These are phyloP conservation scores for Crucibulum laeve DNA, from an alignment of 768 basidiomycete species.

Conservation along the genomic window DNA sequence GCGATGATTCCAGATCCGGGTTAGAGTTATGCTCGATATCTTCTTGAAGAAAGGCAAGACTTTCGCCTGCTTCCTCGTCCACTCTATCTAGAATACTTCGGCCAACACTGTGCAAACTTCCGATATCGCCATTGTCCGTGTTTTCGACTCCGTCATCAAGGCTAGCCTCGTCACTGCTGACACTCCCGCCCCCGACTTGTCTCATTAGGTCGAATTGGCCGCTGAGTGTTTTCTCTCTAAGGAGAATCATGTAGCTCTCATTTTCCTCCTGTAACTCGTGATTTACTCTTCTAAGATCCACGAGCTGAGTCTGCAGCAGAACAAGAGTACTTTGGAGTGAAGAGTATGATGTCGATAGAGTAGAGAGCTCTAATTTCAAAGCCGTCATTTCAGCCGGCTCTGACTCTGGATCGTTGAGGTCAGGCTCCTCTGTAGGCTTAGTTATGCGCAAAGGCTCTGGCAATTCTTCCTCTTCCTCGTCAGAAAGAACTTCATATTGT, in stretches of 20 bases:
- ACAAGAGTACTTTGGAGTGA: conserved; percentile 82
- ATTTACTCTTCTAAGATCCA: conserved; percentile 87
- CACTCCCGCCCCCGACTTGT: conserved; percentile 51
- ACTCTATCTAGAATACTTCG: conserved; percentile 61
- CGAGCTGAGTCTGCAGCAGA: conserved; percentile 79
- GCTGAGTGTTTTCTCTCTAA: conserved; percentile 86
- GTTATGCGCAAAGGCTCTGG: conserved; percentile 6
- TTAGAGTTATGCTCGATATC: conserved; percentile 29
- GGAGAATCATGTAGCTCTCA: conserved; percentile 91
- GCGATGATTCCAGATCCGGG: conserved; percentile 26
- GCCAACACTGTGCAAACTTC: conserved; percentile 52
- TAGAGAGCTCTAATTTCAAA: conserved; percentile 78
- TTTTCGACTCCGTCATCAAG: conserved; percentile 37
- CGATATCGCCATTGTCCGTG: conserved; percentile 41
- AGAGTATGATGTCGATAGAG: conserved; percentile 78
- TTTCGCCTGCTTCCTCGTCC: conserved; percentile 51
- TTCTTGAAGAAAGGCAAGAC: conserved; percentile 31
- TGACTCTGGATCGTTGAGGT: conserved; percentile 59
- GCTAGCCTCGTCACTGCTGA: conserved; percentile 31
- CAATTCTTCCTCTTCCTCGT: conserved; percentile 32
- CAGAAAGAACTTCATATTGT: conserved; percentile 30
- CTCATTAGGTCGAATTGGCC: conserved; percentile 80
- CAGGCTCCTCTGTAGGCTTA: conserved; percentile 17
- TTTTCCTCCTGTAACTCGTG: conserved; percentile 91
- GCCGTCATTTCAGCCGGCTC: conserved; percentile 89